Base-by-base conservation (phyloP, 805 yeast genomes). In the Ogataea trehaloabstinens region DNA sequence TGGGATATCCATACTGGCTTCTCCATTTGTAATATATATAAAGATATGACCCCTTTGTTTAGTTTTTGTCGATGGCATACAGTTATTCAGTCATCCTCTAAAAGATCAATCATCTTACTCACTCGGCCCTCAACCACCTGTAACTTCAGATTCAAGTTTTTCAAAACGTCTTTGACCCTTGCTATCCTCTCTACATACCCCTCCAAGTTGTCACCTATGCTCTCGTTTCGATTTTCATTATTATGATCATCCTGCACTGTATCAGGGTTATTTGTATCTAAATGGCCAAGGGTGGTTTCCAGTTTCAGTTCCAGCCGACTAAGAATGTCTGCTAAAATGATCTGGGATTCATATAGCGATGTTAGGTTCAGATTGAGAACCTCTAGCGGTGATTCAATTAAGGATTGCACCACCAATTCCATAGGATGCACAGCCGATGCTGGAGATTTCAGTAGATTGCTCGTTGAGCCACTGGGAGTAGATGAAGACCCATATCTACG, bases 1-100 rank as follows among this genome's bases (percentile, higher is more conserved):
- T 73, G 4, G 84, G 86, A 1, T 93, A 86, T 61, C 98, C 98
- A 29, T 85, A 71, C 67, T 69, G 65, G 48, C 67, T 91, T 49
- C 55, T 51, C 19, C 37, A 35, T 16, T 24, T 49, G 2, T 45
- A 35, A 22, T 76, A n/a, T 27, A 27, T 27, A 15, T 27, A 27
- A 11, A 16, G 17, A 40, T 11, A 28, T 13, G 31, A 11, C n/a
- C n/a, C n/a, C n/a, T n/a, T n/a, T n/a, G n/a, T n/a, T n/a, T n/a
- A n/a, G n/a, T 24, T 24, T 24, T 24, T 24, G 27, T 24, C 12
- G n/a, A n/a, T n/a, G n/a, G n/a, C n/a, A n/a, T 12, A 22, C 25
- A 22, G 25, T 12, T 27, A 11, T n/a, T 33, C 24, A 34, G 37
- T 31, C 28, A 12, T 34, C 31, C 16, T 42, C 51, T 24, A 48